phyloP scores from a whole-genome alignment of 139 green algal genomes.

The Micromonas commoda region DNA sequence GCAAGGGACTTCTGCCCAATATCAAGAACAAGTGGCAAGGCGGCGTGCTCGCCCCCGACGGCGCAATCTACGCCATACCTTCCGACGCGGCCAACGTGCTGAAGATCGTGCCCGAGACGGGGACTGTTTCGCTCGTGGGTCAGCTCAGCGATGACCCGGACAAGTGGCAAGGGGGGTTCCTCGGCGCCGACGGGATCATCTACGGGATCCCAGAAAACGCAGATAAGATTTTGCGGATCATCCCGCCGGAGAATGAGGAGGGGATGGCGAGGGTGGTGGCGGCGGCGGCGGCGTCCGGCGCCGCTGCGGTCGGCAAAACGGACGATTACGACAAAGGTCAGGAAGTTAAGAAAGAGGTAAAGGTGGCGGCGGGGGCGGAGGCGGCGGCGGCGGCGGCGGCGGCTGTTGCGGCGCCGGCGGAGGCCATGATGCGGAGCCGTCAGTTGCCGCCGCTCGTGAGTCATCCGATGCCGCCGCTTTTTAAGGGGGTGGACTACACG shows the following conservation, averaged over 20 bases:
- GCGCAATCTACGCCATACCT: constrained; percentile 31
- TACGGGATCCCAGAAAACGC: constrained; percentile 32
- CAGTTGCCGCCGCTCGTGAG: too few species aligned
- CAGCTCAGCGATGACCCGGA: background rate
- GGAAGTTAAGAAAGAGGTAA: background rate
- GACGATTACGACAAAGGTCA: too few species aligned
- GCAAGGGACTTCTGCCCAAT: background rate
- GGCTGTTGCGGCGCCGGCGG: background rate
- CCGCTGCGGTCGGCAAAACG: background rate
- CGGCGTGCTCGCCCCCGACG: constrained; percentile 28
- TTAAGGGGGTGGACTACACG: too few species aligned
- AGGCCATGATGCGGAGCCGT: too few species aligned
- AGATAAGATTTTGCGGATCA: constrained; percentile 24
- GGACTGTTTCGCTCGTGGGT: background rate
- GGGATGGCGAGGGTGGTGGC: background rate
- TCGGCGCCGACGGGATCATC: constrained; percentile 16
- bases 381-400: too few species aligned
- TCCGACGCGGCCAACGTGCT: constrained; percentile 25
- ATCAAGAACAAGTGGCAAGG: constrained; percentile 34
- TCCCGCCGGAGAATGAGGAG: constrained; percentile 13
- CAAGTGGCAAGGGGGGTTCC: constrained; percentile 36
- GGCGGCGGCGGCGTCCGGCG: background rate
- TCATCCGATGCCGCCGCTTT: too few species aligned
- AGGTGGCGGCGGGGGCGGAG: background rate
- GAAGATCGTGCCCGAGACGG: background rate